Percentiles rank a stretch among this genome's conserved stretches.
Conservation (phyloP, 1,139 yeast genomes). For the Hansenula lynferdii region DNA sequence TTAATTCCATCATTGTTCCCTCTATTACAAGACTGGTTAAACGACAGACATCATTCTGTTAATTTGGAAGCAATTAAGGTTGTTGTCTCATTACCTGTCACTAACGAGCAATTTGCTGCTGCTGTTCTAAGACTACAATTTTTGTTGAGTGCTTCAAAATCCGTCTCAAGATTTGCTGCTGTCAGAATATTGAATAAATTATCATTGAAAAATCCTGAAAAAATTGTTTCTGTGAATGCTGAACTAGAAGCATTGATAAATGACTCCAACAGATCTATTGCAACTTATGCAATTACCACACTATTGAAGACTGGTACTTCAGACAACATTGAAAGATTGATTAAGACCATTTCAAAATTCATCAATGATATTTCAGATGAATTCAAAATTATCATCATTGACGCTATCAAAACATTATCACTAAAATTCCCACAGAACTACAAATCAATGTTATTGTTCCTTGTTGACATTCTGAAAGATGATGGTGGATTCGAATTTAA, state of each 20-base stretch:
- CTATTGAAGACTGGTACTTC: constrained; percentile 92
- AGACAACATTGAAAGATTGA: constrained; percentile 84
- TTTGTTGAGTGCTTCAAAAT: constrained; percentile 82
- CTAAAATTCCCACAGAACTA: constrained; percentile 91
- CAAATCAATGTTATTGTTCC: constrained; percentile 73
- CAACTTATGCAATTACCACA: constrained; percentile 99
- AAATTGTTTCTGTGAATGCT: constrained; percentile 63
- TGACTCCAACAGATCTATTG: constrained; percentile 85
- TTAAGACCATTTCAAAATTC: constrained; percentile 80
- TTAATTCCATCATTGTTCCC: constrained; percentile 48
- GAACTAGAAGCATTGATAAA: constrained; percentile 85
- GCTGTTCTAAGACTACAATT: constrained; percentile 73
- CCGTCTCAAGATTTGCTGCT: constrained; percentile 89
- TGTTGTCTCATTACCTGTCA: constrained; percentile 58
- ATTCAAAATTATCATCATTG: constrained; percentile 90
- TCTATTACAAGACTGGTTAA: constrained; percentile 63
- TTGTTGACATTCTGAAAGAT: constrained; percentile 81
- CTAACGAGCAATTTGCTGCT: constrained; percentile 56
- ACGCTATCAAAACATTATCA: constrained; percentile 89
- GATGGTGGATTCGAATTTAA: constrained; percentile 88
- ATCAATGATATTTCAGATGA: constrained; percentile 96
- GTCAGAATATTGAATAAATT: constrained; percentile 83
- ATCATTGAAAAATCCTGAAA: constrained; percentile 78
- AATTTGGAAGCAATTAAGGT: constrained; percentile 92
- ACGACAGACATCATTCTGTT: constrained; percentile 85